Conservation (phyloP, 305 asterid genomes). For the Solanum hybrid region DNA sequence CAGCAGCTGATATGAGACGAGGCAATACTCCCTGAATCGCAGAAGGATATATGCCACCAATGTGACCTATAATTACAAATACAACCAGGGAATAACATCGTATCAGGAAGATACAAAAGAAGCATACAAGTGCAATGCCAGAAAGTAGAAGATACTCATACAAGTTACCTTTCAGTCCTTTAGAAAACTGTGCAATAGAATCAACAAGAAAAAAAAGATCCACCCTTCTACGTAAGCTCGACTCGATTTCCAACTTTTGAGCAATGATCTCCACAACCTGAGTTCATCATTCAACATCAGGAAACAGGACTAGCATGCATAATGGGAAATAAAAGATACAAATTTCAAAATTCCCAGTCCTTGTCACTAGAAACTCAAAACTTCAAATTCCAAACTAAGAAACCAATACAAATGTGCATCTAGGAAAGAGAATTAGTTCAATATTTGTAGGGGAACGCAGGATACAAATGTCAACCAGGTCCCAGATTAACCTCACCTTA, state of each 20-base stretch:
- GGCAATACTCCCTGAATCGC: constrained; percentile 74
- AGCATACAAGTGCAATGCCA: not conserved
- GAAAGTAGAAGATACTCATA: not conserved
- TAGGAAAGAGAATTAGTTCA: not conserved
- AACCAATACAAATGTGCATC: not conserved
- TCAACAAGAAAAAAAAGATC: constrained; percentile 92
- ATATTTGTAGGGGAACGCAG: not conserved
- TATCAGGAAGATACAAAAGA: not conserved
- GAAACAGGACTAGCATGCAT: not conserved
- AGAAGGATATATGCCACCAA: constrained; percentile 66
- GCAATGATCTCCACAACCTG: constrained; percentile 81
- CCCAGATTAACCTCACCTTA: not conserved
- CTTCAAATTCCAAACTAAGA: not conserved
- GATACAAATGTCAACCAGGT: not conserved
- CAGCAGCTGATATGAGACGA: constrained; percentile 79
- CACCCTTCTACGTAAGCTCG: constrained; percentile 63
- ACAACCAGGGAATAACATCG: constrained; percentile 13
- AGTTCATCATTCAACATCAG: constrained; percentile 12
- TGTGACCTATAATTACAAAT: constrained; percentile 51
- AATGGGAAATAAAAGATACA: not conserved
- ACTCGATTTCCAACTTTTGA: constrained; percentile 52
- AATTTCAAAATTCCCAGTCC: not conserved
- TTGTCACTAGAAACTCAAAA: not conserved
- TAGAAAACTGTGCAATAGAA: constrained; percentile 77
- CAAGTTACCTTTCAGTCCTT: constrained; percentile 62